Evolutionary conservation across 345 rosid genomes (phyloP).

Genomic region (Garcia nutans): DNA sequence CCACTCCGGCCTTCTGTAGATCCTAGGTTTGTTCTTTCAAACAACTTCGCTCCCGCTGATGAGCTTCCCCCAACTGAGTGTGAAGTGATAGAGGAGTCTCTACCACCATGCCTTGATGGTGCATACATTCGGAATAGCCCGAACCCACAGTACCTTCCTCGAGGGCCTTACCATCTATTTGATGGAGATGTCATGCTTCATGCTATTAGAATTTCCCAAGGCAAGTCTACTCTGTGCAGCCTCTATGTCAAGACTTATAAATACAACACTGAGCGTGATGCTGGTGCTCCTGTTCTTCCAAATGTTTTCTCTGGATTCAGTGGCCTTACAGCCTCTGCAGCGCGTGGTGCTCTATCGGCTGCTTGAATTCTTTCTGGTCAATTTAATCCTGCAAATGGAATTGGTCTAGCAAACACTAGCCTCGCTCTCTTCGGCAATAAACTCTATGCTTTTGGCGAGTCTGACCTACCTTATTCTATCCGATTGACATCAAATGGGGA

Average conservation of each 20-base stretch:
- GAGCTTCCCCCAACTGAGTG: slow-evolving; percentile 66
- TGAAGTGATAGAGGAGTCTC: slow-evolving; percentile 44
- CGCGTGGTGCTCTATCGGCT: slow-evolving; percentile 54
- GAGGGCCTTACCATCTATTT: slow-evolving; percentile 65
- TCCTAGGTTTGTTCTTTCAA: slow-evolving; percentile 45
- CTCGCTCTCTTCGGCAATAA: slow-evolving; percentile 45
- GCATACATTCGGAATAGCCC: slow-evolving; percentile 73
- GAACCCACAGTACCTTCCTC: slow-evolving; percentile 63
- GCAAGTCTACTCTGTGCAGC: slow-evolving; percentile 48
- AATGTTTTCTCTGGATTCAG: slow-evolving; percentile 57
- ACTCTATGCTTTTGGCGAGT: slow-evolving; percentile 57
- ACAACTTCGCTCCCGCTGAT: slow-evolving; percentile 58
- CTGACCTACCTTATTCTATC: slow-evolving; percentile 55
- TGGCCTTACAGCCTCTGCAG: slow-evolving; percentile 56
- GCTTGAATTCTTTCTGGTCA: slow-evolving; percentile 48
- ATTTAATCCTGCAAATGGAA: slow-evolving; percentile 51
- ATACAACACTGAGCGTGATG: slow-evolving; percentile 38
- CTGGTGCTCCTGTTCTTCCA: slow-evolving; percentile 48
- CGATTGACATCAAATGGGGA: slow-evolving; percentile 45
- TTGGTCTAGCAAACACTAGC: slow-evolving; percentile 62
- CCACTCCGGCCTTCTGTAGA: slow-evolving; percentile 45
- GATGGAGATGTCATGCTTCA: slow-evolving; percentile 78
- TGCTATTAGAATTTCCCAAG: slow-evolving; percentile 45
- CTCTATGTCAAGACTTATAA: slow-evolving; percentile 57
- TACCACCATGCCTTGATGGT: slow-evolving; percentile 57